phyloP scores from a whole-genome alignment of 805 yeast species.

The Peterozyma xylosa region DNA sequence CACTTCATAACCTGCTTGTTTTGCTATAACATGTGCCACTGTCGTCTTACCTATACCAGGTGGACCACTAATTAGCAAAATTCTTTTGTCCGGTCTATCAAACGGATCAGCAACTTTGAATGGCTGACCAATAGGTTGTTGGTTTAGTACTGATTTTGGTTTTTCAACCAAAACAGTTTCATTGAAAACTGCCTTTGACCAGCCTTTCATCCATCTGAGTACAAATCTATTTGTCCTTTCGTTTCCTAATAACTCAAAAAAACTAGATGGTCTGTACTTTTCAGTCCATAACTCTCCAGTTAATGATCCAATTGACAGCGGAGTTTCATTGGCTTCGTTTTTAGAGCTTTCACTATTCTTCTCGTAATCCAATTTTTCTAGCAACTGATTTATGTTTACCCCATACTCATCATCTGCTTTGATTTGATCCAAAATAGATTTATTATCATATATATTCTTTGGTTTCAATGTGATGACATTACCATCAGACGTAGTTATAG shows the following conservation, averaged over 20 bases:
- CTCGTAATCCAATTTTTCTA: constrained; percentile 5
- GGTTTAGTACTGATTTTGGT: not conserved
- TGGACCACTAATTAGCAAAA: constrained; percentile 80
- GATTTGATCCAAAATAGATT: not conserved
- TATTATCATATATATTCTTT: not conserved
- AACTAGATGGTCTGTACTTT: constrained; percentile 59
- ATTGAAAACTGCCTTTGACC: constrained; percentile 56
- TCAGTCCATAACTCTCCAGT: constrained; percentile 39
- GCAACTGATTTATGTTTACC: constrained; percentile 2
- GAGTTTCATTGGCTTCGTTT: not conserved
- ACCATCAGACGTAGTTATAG: constrained; percentile 6
- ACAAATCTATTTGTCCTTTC: constrained; percentile 55
- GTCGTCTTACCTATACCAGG: constrained; percentile 94
- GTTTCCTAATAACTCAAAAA: constrained; percentile 62
- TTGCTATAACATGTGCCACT: constrained; percentile 77
- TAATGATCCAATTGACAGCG: not conserved
- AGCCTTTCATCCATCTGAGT: constrained; percentile 56
- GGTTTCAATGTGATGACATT: constrained; percentile 7
- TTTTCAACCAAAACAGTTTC: constrained; percentile 25
- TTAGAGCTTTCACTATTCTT: not conserved
- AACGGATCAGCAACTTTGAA: constrained; percentile 32
- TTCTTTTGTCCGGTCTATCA: constrained; percentile 51
- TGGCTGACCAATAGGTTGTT: not conserved
- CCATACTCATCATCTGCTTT: constrained; percentile 2
- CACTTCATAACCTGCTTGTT: constrained; percentile 71